Percentiles rank a stretch among this genome's conserved stretches.
These are phyloP conservation scores for Medicago lupulina DNA, from an alignment of 306 rosid genomes.

Conservation along the genomic window DNA sequence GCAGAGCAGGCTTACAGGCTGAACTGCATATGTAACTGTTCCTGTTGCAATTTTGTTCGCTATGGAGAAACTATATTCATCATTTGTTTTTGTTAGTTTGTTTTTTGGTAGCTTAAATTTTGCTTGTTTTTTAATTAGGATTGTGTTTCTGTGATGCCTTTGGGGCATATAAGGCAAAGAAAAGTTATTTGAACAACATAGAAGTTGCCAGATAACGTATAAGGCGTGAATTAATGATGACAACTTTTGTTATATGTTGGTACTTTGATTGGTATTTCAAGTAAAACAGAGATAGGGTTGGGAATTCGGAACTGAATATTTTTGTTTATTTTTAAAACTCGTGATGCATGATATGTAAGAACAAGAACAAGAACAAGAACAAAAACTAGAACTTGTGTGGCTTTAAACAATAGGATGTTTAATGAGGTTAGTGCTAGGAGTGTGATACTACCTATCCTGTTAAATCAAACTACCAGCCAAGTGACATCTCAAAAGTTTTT, in stretches of 20 bases:
- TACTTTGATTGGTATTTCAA: neutral
- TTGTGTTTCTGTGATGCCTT: neutral
- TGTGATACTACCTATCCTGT: too few species aligned
- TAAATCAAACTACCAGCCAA: too few species aligned
- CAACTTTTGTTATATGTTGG: neutral
- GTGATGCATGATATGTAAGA: neutral
- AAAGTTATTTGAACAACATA: too few species aligned
- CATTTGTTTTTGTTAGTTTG: neutral
- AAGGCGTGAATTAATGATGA: neutral
- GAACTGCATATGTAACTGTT: neutral
- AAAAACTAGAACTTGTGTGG: neutral
- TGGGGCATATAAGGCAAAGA: neutral
- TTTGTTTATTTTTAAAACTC: neutral
- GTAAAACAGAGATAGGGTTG: neutral
- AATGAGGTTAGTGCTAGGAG: too few species aligned
- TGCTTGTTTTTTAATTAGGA: conserved; percentile 5
- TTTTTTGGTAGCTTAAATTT: neutral
- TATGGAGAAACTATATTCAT: neutral
- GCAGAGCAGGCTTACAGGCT: neutral
- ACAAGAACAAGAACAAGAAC: neutral
- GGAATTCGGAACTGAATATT: neutral
- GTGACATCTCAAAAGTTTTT: too few species aligned
- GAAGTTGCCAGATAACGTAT: neutral
- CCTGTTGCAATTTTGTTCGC: conserved; percentile 7
- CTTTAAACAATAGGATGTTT: too few species aligned